These are phyloP conservation scores for Russula earlei DNA, from an alignment of 768 basidiomycete species.

Conservation along the genomic window DNA sequence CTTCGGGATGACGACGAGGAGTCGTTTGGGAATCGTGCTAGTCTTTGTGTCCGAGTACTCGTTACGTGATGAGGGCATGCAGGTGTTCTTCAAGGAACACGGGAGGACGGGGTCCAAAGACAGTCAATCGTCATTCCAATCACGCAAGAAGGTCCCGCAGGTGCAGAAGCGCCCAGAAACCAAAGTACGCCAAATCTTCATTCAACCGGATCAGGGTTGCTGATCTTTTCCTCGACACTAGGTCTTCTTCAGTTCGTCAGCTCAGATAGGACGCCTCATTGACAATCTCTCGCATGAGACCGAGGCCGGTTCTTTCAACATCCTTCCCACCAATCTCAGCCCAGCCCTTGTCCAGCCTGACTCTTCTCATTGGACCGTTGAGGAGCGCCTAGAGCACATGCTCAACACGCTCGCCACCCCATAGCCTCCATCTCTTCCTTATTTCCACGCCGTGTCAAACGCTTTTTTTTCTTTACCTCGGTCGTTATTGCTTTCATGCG, in stretches of 20 bases:
- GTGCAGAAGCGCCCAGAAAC: conserved; percentile 65
- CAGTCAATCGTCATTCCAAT: conserved; percentile 47
- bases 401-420: conserved; percentile 33
- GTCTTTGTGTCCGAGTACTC: conserved; percentile 73
- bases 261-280: conserved; percentile 75
- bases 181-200: conserved; percentile 44
- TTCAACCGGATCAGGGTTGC: neutral
- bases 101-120: conserved; percentile 54
- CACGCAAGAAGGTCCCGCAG: conserved; percentile 48
- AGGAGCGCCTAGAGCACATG: conserved; percentile 71
- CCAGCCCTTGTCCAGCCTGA: conserved; percentile 36
- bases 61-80: conserved; percentile 45
- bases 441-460: neutral
- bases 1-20: conserved; percentile 70
- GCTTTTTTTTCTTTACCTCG: conserved; percentile 7
- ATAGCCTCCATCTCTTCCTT: conserved; percentile 21
- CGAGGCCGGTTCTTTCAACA: conserved; percentile 80
- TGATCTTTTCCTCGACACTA: conserved; percentile 23
- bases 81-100: conserved; percentile 73
- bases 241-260: conserved; percentile 68
- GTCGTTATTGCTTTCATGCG: conserved; percentile 1
- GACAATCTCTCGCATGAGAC: conserved; percentile 73
- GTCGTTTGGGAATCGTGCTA: conserved; percentile 52
- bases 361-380: conserved; percentile 56
- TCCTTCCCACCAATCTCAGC: conserved; percentile 36